Base-by-base conservation (phyloP, 768 basidiomycete genomes). In the Rhizopogon vinicolor region DNA sequence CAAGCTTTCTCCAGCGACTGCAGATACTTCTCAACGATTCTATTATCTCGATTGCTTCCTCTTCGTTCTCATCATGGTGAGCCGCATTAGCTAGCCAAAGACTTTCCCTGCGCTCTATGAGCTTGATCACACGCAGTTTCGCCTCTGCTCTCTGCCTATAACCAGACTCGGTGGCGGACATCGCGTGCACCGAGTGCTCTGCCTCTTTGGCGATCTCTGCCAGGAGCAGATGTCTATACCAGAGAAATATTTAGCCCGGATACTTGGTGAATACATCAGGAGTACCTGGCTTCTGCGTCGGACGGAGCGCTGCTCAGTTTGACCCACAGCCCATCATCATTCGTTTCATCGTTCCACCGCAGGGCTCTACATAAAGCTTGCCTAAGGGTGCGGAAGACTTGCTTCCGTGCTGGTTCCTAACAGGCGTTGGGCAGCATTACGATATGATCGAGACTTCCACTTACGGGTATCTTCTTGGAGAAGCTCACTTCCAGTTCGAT, bases 131-230 rank as follows among this genome's bases (percentile, higher is more conserved):
- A 0, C 63, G 63, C 4, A 73, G 58, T 46, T 71, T 74, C 10
- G 57, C 60, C 2, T 52, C 42, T 2, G 77, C 62, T 2, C 78
- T 77, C 5, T 43, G 57, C 14, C 63, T 62, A 59, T 89, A 88
- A 8, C 85, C 84, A 2, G 69, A 66, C 8, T 64, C 58, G 0
- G 82, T 84, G 42, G 75, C 76, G 14, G 78, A 79, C 71, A 85
- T 75, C 1, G 76, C 72, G 42, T 79, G 73, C 1, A 71, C 72
- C 4, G 56, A 67, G 54, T 78, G 76, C 55, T 87, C 86, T 7
- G 84, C 65, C 33, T 71, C 68, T 51, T 67, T 73, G 4, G 84
- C 79, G 2, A 71, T 68, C 1, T 65, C 57, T 25, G 71, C 72
- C 14, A 86, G 61, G 10, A 79, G 62, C 19, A 69, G 61, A 48